Base-by-base conservation (phyloP, 805 yeast species). In the Yamadazyma sp. region DNA sequence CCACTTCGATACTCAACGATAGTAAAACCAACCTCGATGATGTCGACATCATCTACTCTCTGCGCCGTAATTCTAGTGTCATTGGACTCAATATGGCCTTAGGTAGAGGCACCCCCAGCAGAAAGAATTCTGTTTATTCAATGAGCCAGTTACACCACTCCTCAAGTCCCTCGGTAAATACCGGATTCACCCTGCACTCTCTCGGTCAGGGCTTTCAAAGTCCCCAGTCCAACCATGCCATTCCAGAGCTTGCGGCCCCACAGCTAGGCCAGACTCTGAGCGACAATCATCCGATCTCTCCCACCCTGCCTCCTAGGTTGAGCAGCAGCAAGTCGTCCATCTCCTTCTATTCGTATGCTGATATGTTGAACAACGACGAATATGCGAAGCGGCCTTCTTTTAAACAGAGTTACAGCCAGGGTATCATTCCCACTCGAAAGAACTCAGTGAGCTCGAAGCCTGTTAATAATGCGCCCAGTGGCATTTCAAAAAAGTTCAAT, bases 281-380 rank as follows among this genome's bases (percentile, higher is more conserved):
- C 17, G 17, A 23, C 10, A 40, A 40, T 16, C 45, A 40, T 29
- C 46, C 47, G 18, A 35, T 39, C 6, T 54, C 61, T 7, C 70
- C 70, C 13, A 36, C 58, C 16, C 58, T 67, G n/a, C 71, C 75
- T 6, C 70, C 72, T 12, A 61, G 61, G 34, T 60, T 70, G 21
- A 55, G 61, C 17, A 47, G 53, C 32, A 59, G 69, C 9, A 58
- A 58, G 30, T 64, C 70, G 4, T 54, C 67, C 2, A 59, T 72
- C 14, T 67, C 73, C 25, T 85, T 85, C 55, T 82, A 78, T 53
- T 81, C 89, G 2, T 86, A 83, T 57, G 95, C 91, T 3, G 95
- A 86, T 50, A 74, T 86, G 76, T 72, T 84, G 43, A 75, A 70
- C 46, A 79, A 77, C 49, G 91, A 83, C 57, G 84, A 81, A 50